A percentile compares a stretch with the other conserved stretches of the same genome.
phyloP scores from a whole-genome alignment of 2,329 filamentous ascomycete species.

The Neurospora sp. region DNA sequence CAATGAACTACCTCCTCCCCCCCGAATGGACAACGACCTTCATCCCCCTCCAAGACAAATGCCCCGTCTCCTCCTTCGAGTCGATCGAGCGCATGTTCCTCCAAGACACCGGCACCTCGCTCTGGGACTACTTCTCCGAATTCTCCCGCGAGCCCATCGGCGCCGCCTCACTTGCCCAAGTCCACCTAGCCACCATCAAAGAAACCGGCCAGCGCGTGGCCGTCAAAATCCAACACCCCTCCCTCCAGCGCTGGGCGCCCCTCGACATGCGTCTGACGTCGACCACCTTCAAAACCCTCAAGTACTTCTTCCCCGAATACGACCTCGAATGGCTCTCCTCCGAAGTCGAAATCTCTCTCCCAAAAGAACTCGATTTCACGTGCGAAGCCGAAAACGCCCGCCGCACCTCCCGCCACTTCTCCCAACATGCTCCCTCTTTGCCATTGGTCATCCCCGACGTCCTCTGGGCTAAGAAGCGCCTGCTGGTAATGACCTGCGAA shows the following conservation, averaged over 20 bases:
- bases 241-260: slow-evolving; percentile 78
- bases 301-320: slow-evolving; percentile 93
- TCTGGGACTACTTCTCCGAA: slow-evolving; percentile 77
- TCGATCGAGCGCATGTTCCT: slow-evolving; percentile 82
- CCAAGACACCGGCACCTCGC: slow-evolving; percentile 66
- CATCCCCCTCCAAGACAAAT: slow-evolving; percentile 90
- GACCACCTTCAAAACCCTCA: slow-evolving; percentile 83
- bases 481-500: slow-evolving; percentile 92
- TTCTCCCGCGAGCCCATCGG: slow-evolving; percentile 77
- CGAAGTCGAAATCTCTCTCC: slow-evolving; percentile 86
- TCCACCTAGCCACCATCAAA: slow-evolving; percentile 77
- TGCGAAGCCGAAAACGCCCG: slow-evolving; percentile 78
- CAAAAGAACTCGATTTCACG: slow-evolving; percentile 83
- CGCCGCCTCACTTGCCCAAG: slow-evolving; percentile 87
- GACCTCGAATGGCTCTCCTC: slow-evolving; percentile 91
- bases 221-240: slow-evolving; percentile 93
- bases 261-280: slow-evolving; percentile 78
- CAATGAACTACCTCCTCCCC: slow-evolving; percentile 89
- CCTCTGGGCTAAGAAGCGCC: slow-evolving; percentile 77
- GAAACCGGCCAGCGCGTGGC: slow-evolving; percentile 79
- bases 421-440: slow-evolving; percentile 52
- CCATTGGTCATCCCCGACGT: slow-evolving; percentile 85
- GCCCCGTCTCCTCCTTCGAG: slow-evolving; percentile 80
- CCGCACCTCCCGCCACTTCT: slow-evolving; percentile 72
- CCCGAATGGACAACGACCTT: slow-evolving; percentile 92